Base-by-base conservation (phyloP, 495 filamentous ascomycete genomes). In the Cercophora newfieldiana region DNA sequence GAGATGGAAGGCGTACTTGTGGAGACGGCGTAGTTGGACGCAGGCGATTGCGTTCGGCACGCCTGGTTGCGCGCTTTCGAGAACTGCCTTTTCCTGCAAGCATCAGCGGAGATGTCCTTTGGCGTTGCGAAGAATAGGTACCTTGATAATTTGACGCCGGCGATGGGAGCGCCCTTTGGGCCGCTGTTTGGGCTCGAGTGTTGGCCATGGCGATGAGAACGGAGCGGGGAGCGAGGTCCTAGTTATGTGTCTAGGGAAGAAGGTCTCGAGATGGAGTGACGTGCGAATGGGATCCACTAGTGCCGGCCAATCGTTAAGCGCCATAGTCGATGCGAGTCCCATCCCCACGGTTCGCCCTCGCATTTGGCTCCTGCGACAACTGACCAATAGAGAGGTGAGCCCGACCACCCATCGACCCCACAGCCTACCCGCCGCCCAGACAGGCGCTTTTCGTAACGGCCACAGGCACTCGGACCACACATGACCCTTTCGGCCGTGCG, bases 11-110 rank as follows among this genome's bases (percentile, higher is more conserved):
- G 21, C 58, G 47, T 63, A 65, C 63, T 59, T 63, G 63, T 62
- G 50, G 67, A 1, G 30, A 2, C 60, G 61, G 61, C 28, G 66
- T 68, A 25, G 51, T 64, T 59, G 57, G 49, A 68, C 48, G 66
- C 29, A 58, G 62, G 58, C 67, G 58, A 63, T 69, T 61, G 62
- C 51, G 61, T 65, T 68, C 62, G 62, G 62, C 56, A 50, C 56
- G 56, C 55, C 55, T 60, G 54, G 47, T 68, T 64, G 66, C 61
- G 55, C 44, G 55, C 61, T 68, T 67, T 63, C 26, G 61, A 31
- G 61, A 68, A 65, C 63, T 61, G 50, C 63, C 67, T 69, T 69
- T 65, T 61, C 61, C 66, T 68, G 55, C 66, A 68, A 68, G 61
- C 56, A 53, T 69, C 59, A 69, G 67, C 59, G 63, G 44, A 63